These are phyloP conservation scores for Crithidia bombi DNA, from an alignment of 208 protist species.

Conservation along the genomic window DNA sequence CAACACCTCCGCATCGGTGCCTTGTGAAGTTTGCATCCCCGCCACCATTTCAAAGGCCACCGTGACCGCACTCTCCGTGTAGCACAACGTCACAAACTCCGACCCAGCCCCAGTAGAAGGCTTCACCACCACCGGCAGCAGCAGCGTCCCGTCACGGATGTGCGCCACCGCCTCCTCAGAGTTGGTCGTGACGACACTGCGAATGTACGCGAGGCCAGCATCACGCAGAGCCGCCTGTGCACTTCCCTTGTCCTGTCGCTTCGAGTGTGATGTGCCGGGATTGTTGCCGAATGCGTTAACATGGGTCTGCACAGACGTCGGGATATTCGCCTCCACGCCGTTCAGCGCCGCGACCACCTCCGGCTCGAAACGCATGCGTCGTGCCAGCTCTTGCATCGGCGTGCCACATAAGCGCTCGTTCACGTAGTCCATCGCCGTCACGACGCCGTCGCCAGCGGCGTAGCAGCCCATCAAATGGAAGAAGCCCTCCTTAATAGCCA, in stretches of 20 bases:
- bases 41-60: slow-evolving; percentile 54
- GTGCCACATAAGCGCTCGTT: slow-evolving; percentile 43
- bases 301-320: slow-evolving; percentile 8
- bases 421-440: slow-evolving; percentile 75
- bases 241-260: slow-evolving; percentile 70
- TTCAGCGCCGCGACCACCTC: slow-evolving; percentile 15
- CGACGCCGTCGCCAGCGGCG: slow-evolving; percentile 52
- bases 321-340: slow-evolving; percentile 5
- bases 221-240: slow-evolving; percentile 59
- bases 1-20: slow-evolving; percentile 59
- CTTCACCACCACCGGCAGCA: slow-evolving; percentile 85
- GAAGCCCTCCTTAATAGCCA: slow-evolving; percentile 57
- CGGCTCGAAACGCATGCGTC: slow-evolving; percentile 9
- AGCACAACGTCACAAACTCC: slow-evolving; percentile 85
- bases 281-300: slow-evolving; percentile 66
- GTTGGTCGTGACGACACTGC: slow-evolving; percentile 41
- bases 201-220: slow-evolving; percentile 70
- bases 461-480: slow-evolving; percentile 67
- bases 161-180: slow-evolving; percentile 35
- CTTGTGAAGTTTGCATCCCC: slow-evolving; percentile 49
- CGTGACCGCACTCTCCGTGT: slow-evolving; percentile 49
- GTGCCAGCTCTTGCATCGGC: slow-evolving; percentile 30
- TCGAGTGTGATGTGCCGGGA: slow-evolving; percentile 51
- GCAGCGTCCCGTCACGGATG: slow-evolving; percentile 35
- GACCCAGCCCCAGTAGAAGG: slow-evolving; percentile 80